These are phyloP conservation scores for Salvia splendens DNA, from an alignment of 257 asterid genomes.

Conservation along the genomic window DNA sequence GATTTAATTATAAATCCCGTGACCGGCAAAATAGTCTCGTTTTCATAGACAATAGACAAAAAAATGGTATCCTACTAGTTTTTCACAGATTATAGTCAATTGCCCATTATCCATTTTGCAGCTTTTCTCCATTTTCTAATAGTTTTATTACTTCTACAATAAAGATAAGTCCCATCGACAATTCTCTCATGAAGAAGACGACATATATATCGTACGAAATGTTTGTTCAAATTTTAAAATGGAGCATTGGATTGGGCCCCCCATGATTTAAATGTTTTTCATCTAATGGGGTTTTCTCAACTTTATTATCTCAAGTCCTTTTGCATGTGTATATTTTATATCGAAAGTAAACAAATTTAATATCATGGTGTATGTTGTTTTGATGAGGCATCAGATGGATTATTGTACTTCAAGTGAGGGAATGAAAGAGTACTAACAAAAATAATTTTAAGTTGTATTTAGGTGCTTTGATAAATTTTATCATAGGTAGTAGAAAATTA, in stretches of 20 bases:
- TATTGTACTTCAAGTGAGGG: too few species aligned
- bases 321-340: too few species aligned
- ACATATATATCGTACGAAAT: background rate
- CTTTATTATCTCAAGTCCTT: too few species aligned
- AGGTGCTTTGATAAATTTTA: too few species aligned
- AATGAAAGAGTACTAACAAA: too few species aligned
- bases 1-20: background rate
- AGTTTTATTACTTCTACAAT: background rate
- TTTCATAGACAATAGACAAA: too few species aligned
- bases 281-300: background rate
- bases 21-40: background rate
- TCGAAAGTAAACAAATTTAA: background rate
- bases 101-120: conserved; percentile 4
- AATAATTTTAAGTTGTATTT: too few species aligned
- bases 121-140: conserved; percentile 6
- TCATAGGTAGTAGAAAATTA: too few species aligned
- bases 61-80: background rate
- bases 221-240: background rate
- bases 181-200: background rate
- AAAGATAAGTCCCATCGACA: conserved; percentile 25
- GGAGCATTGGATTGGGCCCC: background rate
- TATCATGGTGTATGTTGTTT: background rate
- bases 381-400: background rate
- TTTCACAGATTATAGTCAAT: background rate
- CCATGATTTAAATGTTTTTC: background rate